A percentile compares a stretch with the other conserved stretches of the same genome.
Evolutionary conservation across 805 yeast species (phyloP).

Genomic region (Sungouiella thailandica): DNA sequence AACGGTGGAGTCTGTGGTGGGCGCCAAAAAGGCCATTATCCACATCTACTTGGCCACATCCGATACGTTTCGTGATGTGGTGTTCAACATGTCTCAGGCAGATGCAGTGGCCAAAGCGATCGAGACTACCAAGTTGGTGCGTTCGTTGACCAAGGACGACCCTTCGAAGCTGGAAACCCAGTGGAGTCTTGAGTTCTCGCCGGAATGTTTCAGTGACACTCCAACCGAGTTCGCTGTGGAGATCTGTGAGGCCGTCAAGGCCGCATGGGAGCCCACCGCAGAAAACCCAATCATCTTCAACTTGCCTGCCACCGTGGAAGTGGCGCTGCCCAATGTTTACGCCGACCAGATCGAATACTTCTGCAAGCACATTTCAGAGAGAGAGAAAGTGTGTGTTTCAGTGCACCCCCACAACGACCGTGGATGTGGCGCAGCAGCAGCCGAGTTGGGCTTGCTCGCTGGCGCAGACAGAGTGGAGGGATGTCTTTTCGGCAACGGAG

Average conservation of each 20-base stretch:
- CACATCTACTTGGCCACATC: slow-evolving; percentile 76
- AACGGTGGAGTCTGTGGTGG: slow-evolving; percentile 68
- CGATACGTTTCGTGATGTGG: slow-evolving; percentile 70
- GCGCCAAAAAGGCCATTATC: slow-evolving; percentile 67
- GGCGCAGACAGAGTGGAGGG: slow-evolving; percentile 87
- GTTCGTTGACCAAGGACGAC: slow-evolving; percentile 69
- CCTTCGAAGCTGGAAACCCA: slow-evolving; percentile 57
- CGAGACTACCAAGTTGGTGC: slow-evolving; percentile 63
- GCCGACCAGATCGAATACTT: slow-evolving; percentile 81
- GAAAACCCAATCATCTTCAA: slow-evolving; percentile 73
- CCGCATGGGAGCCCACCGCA: slow-evolving; percentile 73
- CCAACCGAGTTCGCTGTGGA: slow-evolving; percentile 69
- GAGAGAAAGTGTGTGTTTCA: slow-evolving; percentile 67
- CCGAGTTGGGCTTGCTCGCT: slow-evolving; percentile 72
- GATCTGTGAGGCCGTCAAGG: slow-evolving; percentile 75
- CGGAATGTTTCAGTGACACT: slow-evolving; percentile 74
- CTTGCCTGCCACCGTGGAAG: slow-evolving; percentile 79
- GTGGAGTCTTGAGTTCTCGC: slow-evolving; percentile 74
- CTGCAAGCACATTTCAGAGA: slow-evolving; percentile 59
- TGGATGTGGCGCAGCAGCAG: slow-evolving; percentile 82
- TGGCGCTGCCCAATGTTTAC: slow-evolving; percentile 67
- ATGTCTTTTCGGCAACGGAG: slow-evolving; percentile 79
- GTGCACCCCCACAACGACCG: slow-evolving; percentile 77
- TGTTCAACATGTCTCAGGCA: slow-evolving; percentile 64
- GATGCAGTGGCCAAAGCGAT: slow-evolving; percentile 67